These are phyloP conservation scores for Polychaeton citri DNA, from an alignment of 2,329 filamentous ascomycete genomes.

Conservation along the genomic window DNA sequence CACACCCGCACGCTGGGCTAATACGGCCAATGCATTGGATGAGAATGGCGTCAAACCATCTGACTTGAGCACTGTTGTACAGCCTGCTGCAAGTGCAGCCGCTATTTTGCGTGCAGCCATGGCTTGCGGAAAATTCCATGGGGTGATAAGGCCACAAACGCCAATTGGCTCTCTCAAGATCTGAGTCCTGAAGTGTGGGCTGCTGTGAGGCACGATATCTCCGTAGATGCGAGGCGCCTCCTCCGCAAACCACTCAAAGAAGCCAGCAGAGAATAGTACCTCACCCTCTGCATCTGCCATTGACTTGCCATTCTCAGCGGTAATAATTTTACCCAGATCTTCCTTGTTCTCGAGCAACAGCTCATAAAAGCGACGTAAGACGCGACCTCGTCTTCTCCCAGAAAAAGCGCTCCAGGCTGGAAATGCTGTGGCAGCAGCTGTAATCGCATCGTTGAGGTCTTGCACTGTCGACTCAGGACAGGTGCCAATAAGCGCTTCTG, in stretches of 20 bases:
- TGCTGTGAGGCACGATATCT: constrained; percentile 8
- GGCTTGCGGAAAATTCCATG: constrained; percentile 16
- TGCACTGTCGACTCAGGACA: constrained; percentile 11
- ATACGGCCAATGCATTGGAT: constrained; percentile 14
- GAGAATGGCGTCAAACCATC: constrained; percentile 19
- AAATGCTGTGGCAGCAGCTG: constrained; percentile 11
- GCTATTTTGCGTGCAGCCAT: constrained; percentile 26
- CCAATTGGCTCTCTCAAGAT: constrained; percentile 17
- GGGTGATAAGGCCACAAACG: constrained; percentile 11
- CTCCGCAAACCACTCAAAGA: constrained; percentile 20
- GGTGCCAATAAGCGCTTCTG: constrained; percentile 9
- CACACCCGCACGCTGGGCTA: constrained; percentile 17
- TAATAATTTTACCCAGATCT: constrained; percentile 18
- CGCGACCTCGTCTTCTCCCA: constrained; percentile 10
- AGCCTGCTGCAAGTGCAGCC: constrained; percentile 22
- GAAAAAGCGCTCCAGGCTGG: constrained; percentile 10
- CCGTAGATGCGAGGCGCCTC: constrained; percentile 15
- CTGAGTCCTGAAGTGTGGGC: neutral
- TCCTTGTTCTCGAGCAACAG: constrained; percentile 15
- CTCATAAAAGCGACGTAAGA: constrained; percentile 18
- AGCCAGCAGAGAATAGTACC: constrained; percentile 17
- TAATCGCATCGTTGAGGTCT: constrained; percentile 10
- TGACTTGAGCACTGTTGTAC: constrained; percentile 19
- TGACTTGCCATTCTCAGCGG: constrained; percentile 22
- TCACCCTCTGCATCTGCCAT: constrained; percentile 18